These are phyloP conservation scores for Coemansia sp. DNA, from an alignment of 192 early-diverging fungal species.

Conservation along the genomic window DNA sequence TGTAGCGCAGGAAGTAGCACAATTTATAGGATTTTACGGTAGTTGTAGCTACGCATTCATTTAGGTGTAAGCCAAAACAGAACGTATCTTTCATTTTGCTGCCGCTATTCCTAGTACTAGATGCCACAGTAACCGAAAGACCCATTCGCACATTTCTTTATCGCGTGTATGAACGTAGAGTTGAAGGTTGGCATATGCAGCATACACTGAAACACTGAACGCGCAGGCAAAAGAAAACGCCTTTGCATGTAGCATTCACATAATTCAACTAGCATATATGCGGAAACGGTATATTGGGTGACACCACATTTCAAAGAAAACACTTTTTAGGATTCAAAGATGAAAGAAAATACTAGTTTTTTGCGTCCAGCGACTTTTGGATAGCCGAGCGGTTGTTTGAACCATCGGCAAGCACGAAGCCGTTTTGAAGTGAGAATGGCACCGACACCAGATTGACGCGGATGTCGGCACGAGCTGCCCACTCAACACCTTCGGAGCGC, in stretches of 20 bases:
- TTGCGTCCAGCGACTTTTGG: not conserved
- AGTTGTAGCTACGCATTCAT: not conserved
- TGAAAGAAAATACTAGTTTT: not conserved
- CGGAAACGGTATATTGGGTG: not conserved
- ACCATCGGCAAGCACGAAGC: constrained; percentile 28
- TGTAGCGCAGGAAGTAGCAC: not conserved
- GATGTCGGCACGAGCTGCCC: constrained; percentile 27
- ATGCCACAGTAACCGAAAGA: not conserved
- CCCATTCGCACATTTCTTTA: not conserved
- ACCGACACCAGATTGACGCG: constrained; percentile 37
- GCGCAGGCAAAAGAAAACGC: not conserved
- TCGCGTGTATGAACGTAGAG: not conserved
- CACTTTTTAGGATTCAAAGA: not conserved
- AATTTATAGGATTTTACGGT: not conserved
- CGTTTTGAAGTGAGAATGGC: constrained; percentile 32
- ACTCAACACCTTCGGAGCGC: constrained; percentile 1
- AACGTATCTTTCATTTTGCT: not conserved
- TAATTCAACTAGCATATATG: not conserved
- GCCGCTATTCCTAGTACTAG: not conserved
- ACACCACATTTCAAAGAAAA: not conserved
- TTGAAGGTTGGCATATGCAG: not conserved
- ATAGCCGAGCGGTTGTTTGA: constrained; percentile 27
- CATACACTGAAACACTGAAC: not conserved
- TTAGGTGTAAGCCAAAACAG: not conserved
- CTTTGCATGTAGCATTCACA: not conserved